Percentiles rank a stretch among this genome's conserved stretches.
These are phyloP conservation scores for Neurospora sp. DNA, from an alignment of 495 filamentous ascomycete genomes.

Conservation along the genomic window DNA sequence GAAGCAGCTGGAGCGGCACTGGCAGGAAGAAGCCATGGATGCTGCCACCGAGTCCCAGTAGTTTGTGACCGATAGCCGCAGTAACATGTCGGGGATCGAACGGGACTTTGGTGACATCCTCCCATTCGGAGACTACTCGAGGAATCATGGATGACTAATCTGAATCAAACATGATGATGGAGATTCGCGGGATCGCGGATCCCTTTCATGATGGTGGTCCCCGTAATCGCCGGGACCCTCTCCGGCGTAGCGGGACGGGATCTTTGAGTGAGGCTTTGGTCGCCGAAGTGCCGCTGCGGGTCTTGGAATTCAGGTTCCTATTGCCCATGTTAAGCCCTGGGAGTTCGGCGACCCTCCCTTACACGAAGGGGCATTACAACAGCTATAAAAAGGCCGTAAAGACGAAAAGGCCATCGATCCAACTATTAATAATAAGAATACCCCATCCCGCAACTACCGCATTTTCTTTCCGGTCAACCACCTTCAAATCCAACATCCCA, in stretches of 20 bases:
- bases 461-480: neutral
- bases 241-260: neutral
- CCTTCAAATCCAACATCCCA: neutral
- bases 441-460: neutral
- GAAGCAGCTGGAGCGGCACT: conserved; percentile 3
- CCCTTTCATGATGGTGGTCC: neutral
- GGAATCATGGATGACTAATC: neutral
- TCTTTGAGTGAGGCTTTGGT: neutral
- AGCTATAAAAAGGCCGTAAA: neutral
- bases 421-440: neutral
- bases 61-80: neutral
- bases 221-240: neutral
- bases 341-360: neutral
- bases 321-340: neutral
- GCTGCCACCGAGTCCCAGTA: neutral
- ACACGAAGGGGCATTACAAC: neutral
- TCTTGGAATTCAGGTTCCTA: neutral
- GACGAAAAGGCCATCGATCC: neutral
- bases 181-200: neutral
- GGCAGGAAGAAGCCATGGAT: neutral
- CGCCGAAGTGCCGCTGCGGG: neutral
- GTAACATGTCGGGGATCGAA: neutral
- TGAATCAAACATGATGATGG: neutral
- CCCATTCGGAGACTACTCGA: neutral
- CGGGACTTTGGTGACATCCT: neutral